phyloP scores from a whole-genome alignment of 1,284 basidiomycete genomes.

The Mycosarcoma maydis region DNA sequence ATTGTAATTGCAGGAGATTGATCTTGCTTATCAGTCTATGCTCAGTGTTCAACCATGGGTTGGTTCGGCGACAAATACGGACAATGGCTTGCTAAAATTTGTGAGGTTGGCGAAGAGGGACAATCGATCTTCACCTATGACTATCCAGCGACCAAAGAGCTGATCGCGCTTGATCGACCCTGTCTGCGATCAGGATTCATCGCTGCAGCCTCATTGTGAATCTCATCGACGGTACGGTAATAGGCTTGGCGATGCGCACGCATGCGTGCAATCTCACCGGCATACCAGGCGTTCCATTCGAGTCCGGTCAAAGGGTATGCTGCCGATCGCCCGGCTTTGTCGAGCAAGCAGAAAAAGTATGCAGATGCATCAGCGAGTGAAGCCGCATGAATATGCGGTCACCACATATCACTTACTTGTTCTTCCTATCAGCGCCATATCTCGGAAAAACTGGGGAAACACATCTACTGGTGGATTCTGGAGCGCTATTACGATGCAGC shows the following conservation, averaged over 20 bases:
- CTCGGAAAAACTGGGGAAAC: not conserved
- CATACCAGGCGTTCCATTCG: constrained; percentile 1
- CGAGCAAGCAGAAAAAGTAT: not conserved
- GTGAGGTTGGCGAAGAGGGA: no score
- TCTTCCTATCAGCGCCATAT: not conserved
- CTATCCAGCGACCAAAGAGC: no score
- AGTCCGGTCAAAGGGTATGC: not conserved
- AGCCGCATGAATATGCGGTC: no score
- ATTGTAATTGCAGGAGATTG: no score
- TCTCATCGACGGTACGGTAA: not conserved
- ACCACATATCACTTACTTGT: not conserved
- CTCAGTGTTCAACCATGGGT: no score
- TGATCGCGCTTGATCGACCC: no score
- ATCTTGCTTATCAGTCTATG: no score
- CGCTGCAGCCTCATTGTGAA: not conserved
- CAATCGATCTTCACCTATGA: no score
- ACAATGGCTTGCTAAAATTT: no score
- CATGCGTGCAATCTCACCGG: not conserved
- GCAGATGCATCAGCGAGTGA: no score
- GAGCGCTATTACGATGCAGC: no score
- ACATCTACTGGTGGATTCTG: not conserved
- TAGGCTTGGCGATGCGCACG: not conserved
- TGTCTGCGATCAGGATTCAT: not conserved
- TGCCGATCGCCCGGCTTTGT: not conserved
- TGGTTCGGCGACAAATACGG: no score